A percentile compares a stretch with the other conserved stretches of the same genome.
Evolutionary conservation across 768 basidiomycete species (phyloP).

Genomic region (Leucocoprinus leucothites): DNA sequence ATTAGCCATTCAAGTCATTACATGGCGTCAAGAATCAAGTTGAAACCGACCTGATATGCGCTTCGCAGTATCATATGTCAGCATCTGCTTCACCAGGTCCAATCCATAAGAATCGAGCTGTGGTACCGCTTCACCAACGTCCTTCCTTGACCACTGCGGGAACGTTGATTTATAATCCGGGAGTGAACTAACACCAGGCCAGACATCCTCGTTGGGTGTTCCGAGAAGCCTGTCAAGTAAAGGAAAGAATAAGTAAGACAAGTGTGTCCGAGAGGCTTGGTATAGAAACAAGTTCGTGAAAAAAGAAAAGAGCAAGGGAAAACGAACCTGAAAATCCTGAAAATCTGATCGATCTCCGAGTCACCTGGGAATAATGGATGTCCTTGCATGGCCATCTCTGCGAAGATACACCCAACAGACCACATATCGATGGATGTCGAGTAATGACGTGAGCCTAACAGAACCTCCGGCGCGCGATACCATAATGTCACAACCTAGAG

Average conservation of each 20-base stretch:
- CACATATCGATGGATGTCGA: conserved; percentile 99
- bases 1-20: conserved; percentile 37
- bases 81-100: conserved; percentile 71
- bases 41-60: conserved; percentile 79
- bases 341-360: conserved; percentile 99
- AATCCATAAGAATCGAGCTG: conserved; percentile 75
- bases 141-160: conserved; percentile 88
- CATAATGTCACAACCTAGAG: conserved; percentile 94
- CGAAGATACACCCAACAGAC: conserved; percentile 99
- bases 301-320: background rate
- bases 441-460: conserved; percentile 94
- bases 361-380: conserved; percentile 94
- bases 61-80: conserved; percentile 87
- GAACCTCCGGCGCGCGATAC: conserved; percentile 98
- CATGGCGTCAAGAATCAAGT: conserved; percentile 29
- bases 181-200: conserved; percentile 86
- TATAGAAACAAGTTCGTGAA: background rate
- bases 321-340: conserved; percentile 93
- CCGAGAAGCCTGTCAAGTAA: conserved; percentile 73
- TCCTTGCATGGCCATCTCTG: conserved; percentile 96
- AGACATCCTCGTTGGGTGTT: conserved; percentile 85
- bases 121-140: conserved; percentile 63
- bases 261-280: conserved; percentile 86
- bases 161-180: conserved; percentile 97
- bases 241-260: too few species aligned